These are phyloP conservation scores for Panaeolus cyanescens DNA, from an alignment of 768 basidiomycete species.

Conservation along the genomic window DNA sequence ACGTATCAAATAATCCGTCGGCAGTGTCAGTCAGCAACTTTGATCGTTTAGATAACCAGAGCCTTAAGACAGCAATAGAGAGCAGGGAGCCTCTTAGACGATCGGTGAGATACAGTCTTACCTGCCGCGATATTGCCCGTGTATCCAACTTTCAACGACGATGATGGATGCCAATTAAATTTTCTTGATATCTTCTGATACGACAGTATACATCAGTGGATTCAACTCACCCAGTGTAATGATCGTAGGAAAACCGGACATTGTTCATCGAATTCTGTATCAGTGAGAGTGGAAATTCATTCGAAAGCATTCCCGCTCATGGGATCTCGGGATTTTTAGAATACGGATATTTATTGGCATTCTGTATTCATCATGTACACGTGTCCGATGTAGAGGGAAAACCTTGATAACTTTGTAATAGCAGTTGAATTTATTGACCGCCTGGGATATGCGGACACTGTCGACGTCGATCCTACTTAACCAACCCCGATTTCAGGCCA, in stretches of 20 bases:
- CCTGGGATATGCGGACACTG: no score
- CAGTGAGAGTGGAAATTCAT: background rate
- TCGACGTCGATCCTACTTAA: no score
- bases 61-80: constrained; percentile 36
- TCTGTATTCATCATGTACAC: no score
- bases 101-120: constrained; percentile 74
- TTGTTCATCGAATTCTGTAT: background rate
- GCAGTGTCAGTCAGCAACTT: constrained; percentile 56
- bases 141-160: constrained; percentile 35
- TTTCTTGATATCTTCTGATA: constrained; percentile 1
- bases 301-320: background rate
- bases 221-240: background rate
- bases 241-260: background rate
- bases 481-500: no score
- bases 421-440: no score
- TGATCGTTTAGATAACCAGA: constrained; percentile 45
- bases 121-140: constrained; percentile 80
- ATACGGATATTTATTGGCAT: no score
- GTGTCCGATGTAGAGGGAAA: no score
- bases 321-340: no score
- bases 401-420: no score
- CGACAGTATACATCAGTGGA: background rate
- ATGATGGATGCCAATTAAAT: constrained; percentile 3
- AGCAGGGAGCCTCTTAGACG: constrained; percentile 59
- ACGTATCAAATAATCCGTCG: constrained; percentile 17